These are phyloP conservation scores for Hordeum vulgare DNA, from an alignment of 176 grass and related monocot genomes.

Conservation along the genomic window DNA sequence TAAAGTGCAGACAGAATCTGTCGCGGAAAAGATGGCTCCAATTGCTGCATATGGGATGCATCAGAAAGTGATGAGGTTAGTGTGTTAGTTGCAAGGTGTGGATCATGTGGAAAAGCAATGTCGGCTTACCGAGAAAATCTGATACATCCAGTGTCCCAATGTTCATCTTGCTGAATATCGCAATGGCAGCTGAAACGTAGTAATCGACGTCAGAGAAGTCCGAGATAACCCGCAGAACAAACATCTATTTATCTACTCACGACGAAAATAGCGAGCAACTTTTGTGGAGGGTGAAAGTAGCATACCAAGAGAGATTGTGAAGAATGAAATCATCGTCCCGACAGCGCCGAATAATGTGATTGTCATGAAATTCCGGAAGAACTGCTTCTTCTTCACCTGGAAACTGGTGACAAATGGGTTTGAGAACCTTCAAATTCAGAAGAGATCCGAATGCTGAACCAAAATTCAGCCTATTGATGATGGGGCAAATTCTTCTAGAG, in stretches of 20 bases:
- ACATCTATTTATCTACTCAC: neutral
- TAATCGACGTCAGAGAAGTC: constrained; percentile 18
- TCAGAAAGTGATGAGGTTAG: constrained; percentile 23
- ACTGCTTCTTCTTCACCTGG: constrained; percentile 99
- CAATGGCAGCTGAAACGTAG: constrained; percentile 57
- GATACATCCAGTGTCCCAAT: constrained; percentile 78
- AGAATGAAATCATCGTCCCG: constrained; percentile 93
- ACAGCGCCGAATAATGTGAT: constrained; percentile 88
- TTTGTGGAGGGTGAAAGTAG: neutral
- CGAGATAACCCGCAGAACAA: neutral
- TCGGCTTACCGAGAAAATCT: constrained; percentile 87
- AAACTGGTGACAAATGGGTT: constrained; percentile 54
- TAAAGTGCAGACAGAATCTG: constrained; percentile 96
- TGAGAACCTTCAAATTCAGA: constrained; percentile 8
- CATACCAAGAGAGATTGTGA: constrained; percentile 89
- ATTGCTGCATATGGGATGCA: constrained; percentile 55
- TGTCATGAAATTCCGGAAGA: constrained; percentile 97
- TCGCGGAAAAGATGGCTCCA: constrained; percentile 99
- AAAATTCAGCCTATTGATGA: neutral
- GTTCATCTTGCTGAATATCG: constrained; percentile 83
- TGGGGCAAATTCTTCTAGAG: neutral
- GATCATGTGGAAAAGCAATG: constrained; percentile 13
- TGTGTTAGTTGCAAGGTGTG: neutral
- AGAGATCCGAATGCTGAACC: neutral
- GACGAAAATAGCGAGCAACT: no score